phyloP scores from a whole-genome alignment of 176 grass and related monocot genomes.

The Typha latifolia region DNA sequence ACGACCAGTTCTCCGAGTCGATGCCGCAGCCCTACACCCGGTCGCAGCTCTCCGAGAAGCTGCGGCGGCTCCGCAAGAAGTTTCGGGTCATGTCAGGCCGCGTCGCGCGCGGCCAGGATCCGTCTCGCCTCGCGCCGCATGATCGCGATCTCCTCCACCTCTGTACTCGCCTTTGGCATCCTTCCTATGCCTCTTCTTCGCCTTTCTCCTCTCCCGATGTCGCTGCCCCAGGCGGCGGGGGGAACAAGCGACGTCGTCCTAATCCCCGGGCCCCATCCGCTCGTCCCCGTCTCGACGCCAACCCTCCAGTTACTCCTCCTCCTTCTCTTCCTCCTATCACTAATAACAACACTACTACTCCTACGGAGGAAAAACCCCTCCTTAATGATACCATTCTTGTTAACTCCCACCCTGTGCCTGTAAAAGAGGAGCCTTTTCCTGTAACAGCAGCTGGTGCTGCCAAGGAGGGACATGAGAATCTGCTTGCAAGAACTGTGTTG shows the following conservation, averaged over 20 bases:
- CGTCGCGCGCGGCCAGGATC: conserved; percentile 57
- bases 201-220: conserved; percentile 40
- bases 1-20: conserved; percentile 88
- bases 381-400: not conserved
- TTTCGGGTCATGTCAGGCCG: conserved; percentile 37
- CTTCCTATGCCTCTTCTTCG: conserved; percentile 33
- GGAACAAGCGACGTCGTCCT: conserved; percentile 4
- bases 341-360: not conserved
- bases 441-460: not conserved
- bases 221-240: conserved; percentile 19
- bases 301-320: not conserved
- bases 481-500: not conserved
- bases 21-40: conserved; percentile 45
- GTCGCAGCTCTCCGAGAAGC: conserved; percentile 4
- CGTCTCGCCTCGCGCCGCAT: conserved; percentile 74
- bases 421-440: conserved; percentile 4
- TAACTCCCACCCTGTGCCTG: not conserved
- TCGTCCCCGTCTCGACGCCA: not conserved
- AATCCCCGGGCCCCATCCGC: not conserved
- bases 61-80: conserved; percentile 70
- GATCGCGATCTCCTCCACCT: conserved; percentile 95
- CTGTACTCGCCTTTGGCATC: conserved; percentile 87
- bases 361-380: not conserved
- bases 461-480: not conserved
- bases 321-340: not conserved